Evolutionary conservation across 495 filamentous ascomycete genomes (phyloP).

Genomic region (Letharia lupina): DNA sequence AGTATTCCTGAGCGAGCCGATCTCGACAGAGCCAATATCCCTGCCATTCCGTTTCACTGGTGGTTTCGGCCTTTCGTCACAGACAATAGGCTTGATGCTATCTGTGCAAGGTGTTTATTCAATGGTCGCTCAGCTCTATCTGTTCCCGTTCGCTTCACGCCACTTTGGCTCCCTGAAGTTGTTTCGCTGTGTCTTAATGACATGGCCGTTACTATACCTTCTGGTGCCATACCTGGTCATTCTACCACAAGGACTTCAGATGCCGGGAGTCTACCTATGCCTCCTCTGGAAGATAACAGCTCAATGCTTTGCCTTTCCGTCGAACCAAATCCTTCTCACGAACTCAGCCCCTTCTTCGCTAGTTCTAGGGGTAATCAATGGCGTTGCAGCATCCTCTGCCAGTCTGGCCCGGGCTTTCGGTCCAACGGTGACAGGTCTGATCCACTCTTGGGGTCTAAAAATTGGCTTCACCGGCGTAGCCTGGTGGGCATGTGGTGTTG

Average conservation of each 20-base stretch:
- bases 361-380: constrained; percentile 84
- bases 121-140: constrained; percentile 69
- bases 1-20: constrained; percentile 74
- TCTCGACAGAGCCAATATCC: constrained; percentile 43
- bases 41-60: constrained; percentile 84
- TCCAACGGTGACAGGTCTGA: constrained; percentile 74
- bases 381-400: constrained; percentile 82
- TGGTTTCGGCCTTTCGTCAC: constrained; percentile 72
- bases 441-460: constrained; percentile 72
- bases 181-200: constrained; percentile 68
- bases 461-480: constrained; percentile 75
- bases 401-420: constrained; percentile 81
- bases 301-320: constrained; percentile 76
- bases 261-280: constrained; percentile 61
- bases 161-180: constrained; percentile 67
- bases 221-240: constrained; percentile 82
- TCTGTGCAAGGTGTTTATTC: constrained; percentile 86
- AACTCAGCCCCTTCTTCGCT: constrained; percentile 74
- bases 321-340: constrained; percentile 72
- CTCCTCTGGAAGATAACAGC: constrained; percentile 85
- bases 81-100: constrained; percentile 77
- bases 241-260: constrained; percentile 60
- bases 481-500: constrained; percentile 81
- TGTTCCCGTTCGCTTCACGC: constrained; percentile 67
- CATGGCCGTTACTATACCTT: constrained; percentile 85